Conservation (phyloP, 2,329 filamentous ascomycete genomes). For the Apiospora malaysiana region DNA sequence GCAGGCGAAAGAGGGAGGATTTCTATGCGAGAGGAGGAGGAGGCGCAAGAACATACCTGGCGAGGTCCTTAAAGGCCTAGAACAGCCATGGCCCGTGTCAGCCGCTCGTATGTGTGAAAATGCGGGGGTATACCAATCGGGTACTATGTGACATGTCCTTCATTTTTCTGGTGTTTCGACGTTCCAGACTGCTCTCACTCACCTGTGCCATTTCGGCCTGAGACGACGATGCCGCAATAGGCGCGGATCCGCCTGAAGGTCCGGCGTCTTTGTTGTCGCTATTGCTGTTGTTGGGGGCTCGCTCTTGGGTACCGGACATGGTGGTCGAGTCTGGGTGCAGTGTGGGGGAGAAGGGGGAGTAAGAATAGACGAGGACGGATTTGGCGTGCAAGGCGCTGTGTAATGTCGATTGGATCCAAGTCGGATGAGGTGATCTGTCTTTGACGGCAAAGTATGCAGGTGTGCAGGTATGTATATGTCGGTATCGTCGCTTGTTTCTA, state of each 20-base stretch:
- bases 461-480: no score
- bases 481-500: not conserved
- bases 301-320: not conserved
- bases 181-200: slow-evolving; percentile 11
- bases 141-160: not conserved
- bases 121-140: not conserved
- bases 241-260: not conserved
- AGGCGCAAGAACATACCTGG: slow-evolving; percentile 35
- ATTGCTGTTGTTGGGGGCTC: not conserved
- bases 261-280: not conserved
- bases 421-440: not conserved
- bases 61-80: slow-evolving; percentile 42
- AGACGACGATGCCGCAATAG: slow-evolving; percentile 11
- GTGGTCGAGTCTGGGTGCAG: not conserved
- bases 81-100: slow-evolving; percentile 22
- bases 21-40: not conserved
- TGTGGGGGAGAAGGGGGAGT: not conserved
- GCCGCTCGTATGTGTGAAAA: not conserved
- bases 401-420: not conserved
- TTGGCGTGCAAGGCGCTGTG: not conserved
- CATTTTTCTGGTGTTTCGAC: not conserved
- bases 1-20: not conserved
- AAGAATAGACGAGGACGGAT: no score
- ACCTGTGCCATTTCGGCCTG: slow-evolving; percentile 22
- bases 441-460: not conserved